Evolutionary conservation across 1,139 yeast species (phyloP).

Genomic region (Geotrichum siamense): DNA sequence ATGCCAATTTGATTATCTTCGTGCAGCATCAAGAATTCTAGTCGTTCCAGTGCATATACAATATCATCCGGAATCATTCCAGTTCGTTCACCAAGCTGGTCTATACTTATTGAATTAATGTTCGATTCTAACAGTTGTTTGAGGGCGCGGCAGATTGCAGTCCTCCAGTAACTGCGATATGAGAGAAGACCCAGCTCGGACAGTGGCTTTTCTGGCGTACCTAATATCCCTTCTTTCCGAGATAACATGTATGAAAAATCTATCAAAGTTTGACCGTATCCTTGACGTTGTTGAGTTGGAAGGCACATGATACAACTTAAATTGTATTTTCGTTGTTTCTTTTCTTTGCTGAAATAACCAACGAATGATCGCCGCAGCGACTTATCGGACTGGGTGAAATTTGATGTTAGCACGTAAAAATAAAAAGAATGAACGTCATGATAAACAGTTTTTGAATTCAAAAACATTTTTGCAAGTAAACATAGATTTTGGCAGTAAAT

Average conservation of each 20-base stretch:
- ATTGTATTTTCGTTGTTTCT: conserved; percentile 55
- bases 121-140: conserved; percentile 30
- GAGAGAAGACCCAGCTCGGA: conserved; percentile 80
- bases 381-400: conserved; percentile 38
- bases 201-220: conserved; percentile 93
- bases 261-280: conserved; percentile 82
- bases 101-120: conserved; percentile 16
- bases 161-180: conserved; percentile 82
- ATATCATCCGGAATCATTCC: conserved; percentile 85
- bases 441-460: conserved; percentile 84
- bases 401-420: conserved; percentile 75
- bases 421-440: conserved; percentile 94
- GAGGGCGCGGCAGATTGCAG: conserved; percentile 49
- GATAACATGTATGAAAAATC: conserved; percentile 82
- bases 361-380: conserved; percentile 42
- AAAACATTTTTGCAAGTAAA: conserved; percentile 75
- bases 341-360: conserved; percentile 91
- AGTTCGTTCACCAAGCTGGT: conserved; percentile 55
- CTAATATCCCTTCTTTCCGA: conserved; percentile 65
- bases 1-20: conserved; percentile 44
- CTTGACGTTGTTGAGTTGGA: conserved; percentile 81
- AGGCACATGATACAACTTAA: conserved; percentile 85
- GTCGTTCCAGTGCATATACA: conserved; percentile 73
- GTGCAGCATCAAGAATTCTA: conserved; percentile 52
- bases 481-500: conserved; percentile 84